Evolutionary conservation across 225 moss, liverwort and hornwort species (phyloP), one percentile per base, ranked within the genome.

Genomic region (Climacium dendroides): DNA sequence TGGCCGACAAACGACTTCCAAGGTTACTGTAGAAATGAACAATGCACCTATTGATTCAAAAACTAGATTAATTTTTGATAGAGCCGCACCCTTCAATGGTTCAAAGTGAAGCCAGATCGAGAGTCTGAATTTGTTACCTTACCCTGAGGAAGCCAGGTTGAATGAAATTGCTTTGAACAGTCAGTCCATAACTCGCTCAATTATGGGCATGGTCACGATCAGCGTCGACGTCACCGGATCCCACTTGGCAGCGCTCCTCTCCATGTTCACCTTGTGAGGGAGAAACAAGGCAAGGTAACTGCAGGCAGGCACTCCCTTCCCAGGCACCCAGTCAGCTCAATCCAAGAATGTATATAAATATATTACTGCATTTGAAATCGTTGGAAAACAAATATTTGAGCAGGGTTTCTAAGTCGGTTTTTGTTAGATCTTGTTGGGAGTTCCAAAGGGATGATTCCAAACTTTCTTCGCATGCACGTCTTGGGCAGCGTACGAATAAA

Each of bases 241-340:
- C 95, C 95, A 95, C 78, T 95, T 94, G 65, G 94, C 94, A 43
- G 90, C 41, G 85, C 94, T 94, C 71, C 88, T 52, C 66, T 91
- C 92, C 91, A 90, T 87, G 54, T 94, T 91, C 77, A 95, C 91
- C 78, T 91, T 95, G 86, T 95, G 94, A n/a, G 94, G 95, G 26
- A 95, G 88, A 80, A 90, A 91, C 87, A 92, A 74, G 29, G 89
- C 91, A 55, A 95, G 88, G 86, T 90, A 95, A 86, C 95, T 95
- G 92, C 79, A 85, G 30, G 85, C 79, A 78, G 14, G n/a, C 75
- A 76, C 53, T 54, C 76, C 66, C 58, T 61, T 86, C 85, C 57
- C 75, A 50, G 26, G 30, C 75, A 62, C 52, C 66, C 75, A 43
- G 30, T 43, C 75, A 80, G 52, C 16, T 76, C 43, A 23, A 61